Evolutionary conservation across 495 filamentous ascomycete genomes (phyloP), one percentile per base, ranked within the genome.

Genomic region (Xylaria scruposa): DNA sequence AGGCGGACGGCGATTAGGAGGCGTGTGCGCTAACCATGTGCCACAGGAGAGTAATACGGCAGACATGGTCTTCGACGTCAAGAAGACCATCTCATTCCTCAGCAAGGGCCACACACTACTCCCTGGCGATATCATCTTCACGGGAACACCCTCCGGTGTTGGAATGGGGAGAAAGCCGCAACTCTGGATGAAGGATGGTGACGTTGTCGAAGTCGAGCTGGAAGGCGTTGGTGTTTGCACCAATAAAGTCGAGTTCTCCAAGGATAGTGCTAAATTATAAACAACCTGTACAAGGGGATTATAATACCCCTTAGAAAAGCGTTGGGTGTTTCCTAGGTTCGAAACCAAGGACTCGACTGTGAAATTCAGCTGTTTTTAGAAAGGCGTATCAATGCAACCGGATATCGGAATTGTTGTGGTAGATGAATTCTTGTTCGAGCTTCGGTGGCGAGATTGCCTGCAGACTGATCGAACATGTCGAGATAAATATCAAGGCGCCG

Each of bases 41-140:
- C 10, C 64, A 49, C n/a, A 81, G 83, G 88, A 92, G 70, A 91
- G 88, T 33, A 90, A 83, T 38, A 97, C 94, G 4, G 85, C 84
- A 61, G 94, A 96, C 78, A 92, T 94, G 91, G 92, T 96, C 65
- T 97, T 96, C 79, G 83, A 87, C 64, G 90, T 96, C 29, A 90
- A 86, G 29, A 84, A 92, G 80, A 93, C 89, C 2, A 90, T 96
- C 72, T 81, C 90, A 0, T 93, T 94, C 74, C 78, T 97, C 53
- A 92, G 90, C 68, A 91, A 89, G 77, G 92, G 93, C 40, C 92
- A 91, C 19, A 95, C 93, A 17, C 79, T 96, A 33, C 76, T 93
- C 60, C 92, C 92, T 10, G 94, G 94, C 3, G 93, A 95, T 81
- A 47, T 95, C 64, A 94, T 97, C 64, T 95, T 94, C 73, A 95